phyloP scores from a whole-genome alignment of 805 yeast genomes.

The Grigorovia transvaalensis region DNA sequence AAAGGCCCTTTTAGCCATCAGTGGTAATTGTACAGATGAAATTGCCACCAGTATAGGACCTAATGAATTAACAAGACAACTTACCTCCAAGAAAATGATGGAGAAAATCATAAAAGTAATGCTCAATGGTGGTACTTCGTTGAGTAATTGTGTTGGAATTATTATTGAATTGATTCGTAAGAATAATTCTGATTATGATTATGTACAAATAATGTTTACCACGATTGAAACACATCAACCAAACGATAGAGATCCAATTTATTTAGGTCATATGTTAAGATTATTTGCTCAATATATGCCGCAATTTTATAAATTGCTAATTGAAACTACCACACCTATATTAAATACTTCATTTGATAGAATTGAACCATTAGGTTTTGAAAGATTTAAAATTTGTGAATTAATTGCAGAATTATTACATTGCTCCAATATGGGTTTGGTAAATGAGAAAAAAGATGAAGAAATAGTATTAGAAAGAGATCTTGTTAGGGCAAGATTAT shows the following conservation, averaged over 20 bases:
- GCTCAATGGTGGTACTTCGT: constrained; percentile 75
- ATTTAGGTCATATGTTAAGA: constrained; percentile 73
- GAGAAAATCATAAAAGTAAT: constrained; percentile 62
- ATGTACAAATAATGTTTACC: constrained; percentile 72
- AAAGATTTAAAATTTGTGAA: constrained; percentile 86
- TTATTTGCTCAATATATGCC: constrained; percentile 70
- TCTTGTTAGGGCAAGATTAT: constrained; percentile 35
- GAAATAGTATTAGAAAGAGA: constrained; percentile 63
- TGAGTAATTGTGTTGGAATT: constrained; percentile 90
- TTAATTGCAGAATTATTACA: constrained; percentile 88
- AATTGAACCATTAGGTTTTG: constrained; percentile 82
- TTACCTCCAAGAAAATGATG: constrained; percentile 67
- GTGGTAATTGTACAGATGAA: constrained; percentile 84
- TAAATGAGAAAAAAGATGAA: constrained; percentile 70
- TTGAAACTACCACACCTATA: constrained; percentile 28
- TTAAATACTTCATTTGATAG: constrained; percentile 37
- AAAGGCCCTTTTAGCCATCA: constrained; percentile 86
- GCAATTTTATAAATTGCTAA: constrained; percentile 50
- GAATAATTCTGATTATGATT: constrained; percentile 91
- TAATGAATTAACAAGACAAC: constrained; percentile 81
- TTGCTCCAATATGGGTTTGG: constrained; percentile 88
- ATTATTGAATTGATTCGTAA: constrained; percentile 90
- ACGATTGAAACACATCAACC: constrained; percentile 89
- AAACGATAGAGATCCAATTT: constrained; percentile 82
- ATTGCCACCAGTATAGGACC: constrained; percentile 91